Percentiles rank a stretch among this genome's conserved stretches.
Evolutionary conservation across 345 rosid genomes (phyloP).

Genomic region (Diplotaxis tenuifolia): DNA sequence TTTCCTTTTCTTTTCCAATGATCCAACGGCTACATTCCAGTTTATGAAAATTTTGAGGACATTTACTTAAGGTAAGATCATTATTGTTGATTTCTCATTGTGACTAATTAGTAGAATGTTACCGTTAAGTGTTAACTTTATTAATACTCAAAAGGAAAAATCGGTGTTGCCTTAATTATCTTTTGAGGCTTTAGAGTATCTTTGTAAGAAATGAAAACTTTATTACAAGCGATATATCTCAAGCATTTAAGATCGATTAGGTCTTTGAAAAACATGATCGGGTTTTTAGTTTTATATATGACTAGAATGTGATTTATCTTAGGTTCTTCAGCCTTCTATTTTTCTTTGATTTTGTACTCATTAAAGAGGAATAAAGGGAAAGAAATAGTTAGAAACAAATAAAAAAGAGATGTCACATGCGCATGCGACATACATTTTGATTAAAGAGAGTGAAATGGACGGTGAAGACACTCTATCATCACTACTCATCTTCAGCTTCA

Average conservation of each 20-base stretch:
- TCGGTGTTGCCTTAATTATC: slow-evolving; percentile 13
- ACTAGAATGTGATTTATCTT: too few relatives aligned
- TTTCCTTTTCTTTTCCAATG: slow-evolving; percentile 22
- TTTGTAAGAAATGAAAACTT: neutral
- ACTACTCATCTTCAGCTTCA: slow-evolving; percentile 9
- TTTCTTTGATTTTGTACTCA: neutral
- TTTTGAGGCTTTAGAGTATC: neutral
- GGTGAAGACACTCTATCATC: slow-evolving; percentile 17
- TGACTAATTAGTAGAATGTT: slow-evolving; percentile 1
- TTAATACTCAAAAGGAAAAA: neutral
- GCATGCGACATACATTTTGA: slow-evolving; percentile 14
- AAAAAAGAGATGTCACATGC: slow-evolving; percentile 2
- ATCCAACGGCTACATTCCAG: slow-evolving; percentile 33
- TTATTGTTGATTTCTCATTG: slow-evolving; percentile 12
- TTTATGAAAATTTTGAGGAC: neutral
- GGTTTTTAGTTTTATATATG: too few relatives aligned
- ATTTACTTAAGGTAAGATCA: slow-evolving; percentile 24
- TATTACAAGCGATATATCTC: neutral
- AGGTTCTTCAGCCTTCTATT: neutral
- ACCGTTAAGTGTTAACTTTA: slow-evolving; percentile 20
- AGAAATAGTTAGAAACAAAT: neutral
- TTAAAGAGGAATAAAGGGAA: neutral
- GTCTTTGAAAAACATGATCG: too few relatives aligned
- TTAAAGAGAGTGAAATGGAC: slow-evolving; percentile 20
- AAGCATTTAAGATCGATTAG: neutral